phyloP scores from a whole-genome alignment of 2,329 filamentous ascomycete species.

The Alternaria hordeiaustralica region DNA sequence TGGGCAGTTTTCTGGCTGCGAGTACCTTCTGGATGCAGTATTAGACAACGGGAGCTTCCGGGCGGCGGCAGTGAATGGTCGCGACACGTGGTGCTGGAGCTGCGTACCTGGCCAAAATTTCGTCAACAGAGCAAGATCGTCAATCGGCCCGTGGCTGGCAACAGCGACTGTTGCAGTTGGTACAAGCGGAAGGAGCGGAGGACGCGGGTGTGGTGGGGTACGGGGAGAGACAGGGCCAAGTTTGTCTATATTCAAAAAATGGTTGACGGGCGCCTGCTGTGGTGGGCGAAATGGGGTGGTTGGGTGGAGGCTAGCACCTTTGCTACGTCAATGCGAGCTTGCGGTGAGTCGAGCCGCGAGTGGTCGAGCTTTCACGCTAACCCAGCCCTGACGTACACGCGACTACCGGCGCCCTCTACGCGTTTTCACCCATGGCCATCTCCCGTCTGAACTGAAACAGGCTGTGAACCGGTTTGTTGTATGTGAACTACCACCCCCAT shows the following conservation, averaged over 20 bases:
- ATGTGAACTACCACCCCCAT: not conserved
- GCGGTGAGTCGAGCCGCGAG: slow-evolving; percentile 11
- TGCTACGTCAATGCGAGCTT: slow-evolving; percentile 18
- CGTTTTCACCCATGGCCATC: slow-evolving; percentile 18
- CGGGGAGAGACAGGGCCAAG: slow-evolving; percentile 4
- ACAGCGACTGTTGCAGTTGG: not conserved
- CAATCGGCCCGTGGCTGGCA: slow-evolving; percentile 12
- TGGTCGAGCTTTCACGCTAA: slow-evolving; percentile 5
- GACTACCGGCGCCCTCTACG: slow-evolving; percentile 21
- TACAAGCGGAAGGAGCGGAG: not conserved
- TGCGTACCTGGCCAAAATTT: slow-evolving; percentile 14
- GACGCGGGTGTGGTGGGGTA: slow-evolving; percentile 6
- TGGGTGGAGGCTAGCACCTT: slow-evolving; percentile 12
- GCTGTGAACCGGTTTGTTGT: slow-evolving; percentile 3
- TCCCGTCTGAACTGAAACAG: not conserved
- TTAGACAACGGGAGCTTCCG: not conserved
- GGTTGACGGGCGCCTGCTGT: slow-evolving; percentile 3
- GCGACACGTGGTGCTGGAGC: slow-evolving; percentile 4
- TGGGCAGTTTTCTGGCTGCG: not conserved
- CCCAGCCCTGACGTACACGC: slow-evolving; percentile 38
- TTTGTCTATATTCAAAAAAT: slow-evolving; percentile 1
- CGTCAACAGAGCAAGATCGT: slow-evolving; percentile 8
- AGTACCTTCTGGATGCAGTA: not conserved
- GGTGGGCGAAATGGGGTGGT: slow-evolving; percentile 20
- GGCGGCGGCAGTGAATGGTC: slow-evolving; percentile 1